These are phyloP conservation scores for Pseudopyricularia javanii DNA, from an alignment of 2,329 filamentous ascomycete species.

Conservation along the genomic window DNA sequence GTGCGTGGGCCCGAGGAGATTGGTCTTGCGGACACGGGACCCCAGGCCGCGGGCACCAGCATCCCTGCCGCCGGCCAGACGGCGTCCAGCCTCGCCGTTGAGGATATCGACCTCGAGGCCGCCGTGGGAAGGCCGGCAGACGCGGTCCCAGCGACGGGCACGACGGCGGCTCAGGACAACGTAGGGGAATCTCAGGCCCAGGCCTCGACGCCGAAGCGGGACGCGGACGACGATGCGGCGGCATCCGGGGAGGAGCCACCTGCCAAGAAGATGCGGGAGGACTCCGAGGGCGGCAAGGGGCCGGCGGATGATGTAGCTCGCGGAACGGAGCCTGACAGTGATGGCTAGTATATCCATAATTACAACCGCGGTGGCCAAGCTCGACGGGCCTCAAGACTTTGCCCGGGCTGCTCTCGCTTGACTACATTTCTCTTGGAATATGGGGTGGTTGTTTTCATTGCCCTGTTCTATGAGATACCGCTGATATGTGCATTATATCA, in stretches of 20 bases:
- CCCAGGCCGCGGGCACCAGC: conserved; percentile 39
- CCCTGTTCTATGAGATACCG: too few species aligned
- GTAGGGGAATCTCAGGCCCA: neutral
- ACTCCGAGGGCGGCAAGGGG: conserved; percentile 5
- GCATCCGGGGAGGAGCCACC: conserved; percentile 16
- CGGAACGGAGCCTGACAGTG: neutral
- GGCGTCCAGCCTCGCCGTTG: conserved; percentile 29
- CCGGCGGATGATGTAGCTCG: neutral
- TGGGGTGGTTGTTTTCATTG: too few species aligned
- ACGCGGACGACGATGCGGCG: conserved; percentile 34
- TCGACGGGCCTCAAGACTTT: too few species aligned
- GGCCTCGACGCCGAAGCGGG: conserved; percentile 36
- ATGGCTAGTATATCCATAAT: neutral
- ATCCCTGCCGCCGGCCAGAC: conserved; percentile 21
- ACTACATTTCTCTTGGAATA: too few species aligned
- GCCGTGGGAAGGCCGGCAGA: conserved; percentile 42
- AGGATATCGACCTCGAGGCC: conserved; percentile 47
- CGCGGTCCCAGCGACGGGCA: conserved; percentile 6
- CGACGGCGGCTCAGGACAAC: conserved; percentile 3
- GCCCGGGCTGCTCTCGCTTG: too few species aligned
- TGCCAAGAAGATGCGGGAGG: conserved; percentile 34
- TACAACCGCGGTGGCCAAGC: neutral
- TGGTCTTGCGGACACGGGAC: conserved; percentile 76
- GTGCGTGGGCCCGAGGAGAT: conserved; percentile 76
- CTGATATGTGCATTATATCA: too few species aligned